Conservation (phyloP, 257 asterid species). For the Lycium barbarum region DNA sequence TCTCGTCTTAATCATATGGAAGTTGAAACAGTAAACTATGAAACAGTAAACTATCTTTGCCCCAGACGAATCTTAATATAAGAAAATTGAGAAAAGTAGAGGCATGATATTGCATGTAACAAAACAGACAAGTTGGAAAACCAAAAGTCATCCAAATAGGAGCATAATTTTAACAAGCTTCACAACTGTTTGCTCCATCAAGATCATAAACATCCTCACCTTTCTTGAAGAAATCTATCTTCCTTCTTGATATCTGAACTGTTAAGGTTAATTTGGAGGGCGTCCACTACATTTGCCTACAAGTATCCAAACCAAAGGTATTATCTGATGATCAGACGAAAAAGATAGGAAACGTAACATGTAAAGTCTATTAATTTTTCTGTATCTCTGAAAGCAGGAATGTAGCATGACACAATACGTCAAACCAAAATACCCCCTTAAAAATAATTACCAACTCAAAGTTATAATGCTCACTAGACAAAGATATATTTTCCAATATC, state of each 20-base stretch:
- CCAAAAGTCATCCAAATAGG: background rate
- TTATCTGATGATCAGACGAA: constrained; percentile 4
- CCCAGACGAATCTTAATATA: background rate
- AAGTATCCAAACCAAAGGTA: constrained; percentile 25
- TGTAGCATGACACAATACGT: background rate
- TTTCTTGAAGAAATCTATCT: constrained; percentile 32
- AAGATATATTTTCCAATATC: background rate
- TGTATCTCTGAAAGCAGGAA: background rate
- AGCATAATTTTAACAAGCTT: background rate
- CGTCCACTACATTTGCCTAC: constrained; percentile 41
- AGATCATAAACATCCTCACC: constrained; percentile 40
- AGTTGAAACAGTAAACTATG: constrained; percentile 12
- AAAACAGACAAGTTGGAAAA: background rate
- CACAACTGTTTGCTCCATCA: background rate
- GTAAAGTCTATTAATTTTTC: background rate
- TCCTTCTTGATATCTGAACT: constrained; percentile 37
- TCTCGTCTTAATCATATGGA: background rate
- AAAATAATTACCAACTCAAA: background rate
- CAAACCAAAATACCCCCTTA: constrained; percentile 14
- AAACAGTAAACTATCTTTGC: background rate
- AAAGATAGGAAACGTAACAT: background rate
- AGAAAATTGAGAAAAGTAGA: background rate
- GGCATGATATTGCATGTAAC: background rate
- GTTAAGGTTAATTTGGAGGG: constrained; percentile 31
- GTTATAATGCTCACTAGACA: background rate